Evolutionary conservation across 345 rosid genomes (phyloP), one percentile per base, ranked within the genome.

Genomic region (Boechera retrofracta): DNA sequence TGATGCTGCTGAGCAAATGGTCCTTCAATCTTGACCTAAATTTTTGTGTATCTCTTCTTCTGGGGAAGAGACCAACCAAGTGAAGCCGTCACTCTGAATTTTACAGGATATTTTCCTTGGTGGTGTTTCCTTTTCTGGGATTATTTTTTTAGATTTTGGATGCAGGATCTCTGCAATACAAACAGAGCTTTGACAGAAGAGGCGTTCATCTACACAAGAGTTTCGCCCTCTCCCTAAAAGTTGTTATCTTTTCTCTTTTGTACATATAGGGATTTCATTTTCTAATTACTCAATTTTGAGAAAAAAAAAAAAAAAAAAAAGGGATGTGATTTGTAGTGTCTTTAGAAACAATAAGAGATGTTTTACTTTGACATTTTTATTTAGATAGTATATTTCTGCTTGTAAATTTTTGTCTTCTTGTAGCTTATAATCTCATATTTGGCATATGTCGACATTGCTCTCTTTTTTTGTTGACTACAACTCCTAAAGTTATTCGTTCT

Each of bases 281-380:
- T 71, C 71, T 77, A 55, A 47, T 70, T 53, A 28, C 71, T 53
- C 51, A 26, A 4, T 21, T 64, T 33, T 45, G 68, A 36, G 52
- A 49, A 21, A 51, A 31, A 38, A 49, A 51, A 58, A 21, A 28
- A 38, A 6, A 21, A 28, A 38, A 6, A 39, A 28, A 5, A 33
- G 13, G 8, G 8, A 28, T 3, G 47, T 39, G 5, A 26, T 52
- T 63, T 77, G 72, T 80, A 68, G 73, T 60, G 72, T 63, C 64
- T 76, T 83, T 85, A 85, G 79, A 82, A 83, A 82, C 83, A 80
- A 80, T 79, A 82, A 81, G 83, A 78, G 70, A 63, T 84, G 73
- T 28, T 79, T 32, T 77, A 70, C 66, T n/a, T 63, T 55, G 13
- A 57, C 36, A 44, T 18, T 57, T 18, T 71, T 57, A 5, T 70